A percentile compares a stretch with the other conserved stretches of the same genome.
phyloP scores from a whole-genome alignment of 1,284 basidiomycete genomes.

The Ceratobasidium sp. region DNA sequence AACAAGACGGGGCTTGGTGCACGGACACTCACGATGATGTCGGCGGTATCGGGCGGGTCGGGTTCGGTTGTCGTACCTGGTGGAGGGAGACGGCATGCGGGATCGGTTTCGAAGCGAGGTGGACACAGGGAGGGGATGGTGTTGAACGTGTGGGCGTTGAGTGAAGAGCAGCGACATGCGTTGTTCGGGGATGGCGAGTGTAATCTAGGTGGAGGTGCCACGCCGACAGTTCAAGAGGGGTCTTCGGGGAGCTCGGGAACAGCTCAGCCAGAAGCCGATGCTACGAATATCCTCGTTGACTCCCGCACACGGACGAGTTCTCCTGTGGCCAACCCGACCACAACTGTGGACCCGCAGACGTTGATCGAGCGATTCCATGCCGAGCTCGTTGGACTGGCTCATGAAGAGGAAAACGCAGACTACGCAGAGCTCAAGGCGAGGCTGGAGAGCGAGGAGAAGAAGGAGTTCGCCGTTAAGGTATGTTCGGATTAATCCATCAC shows the following conservation, averaged over 20 bases:
- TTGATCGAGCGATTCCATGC: conserved; percentile 33
- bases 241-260: neutral
- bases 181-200: conserved; percentile 27
- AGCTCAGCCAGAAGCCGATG: neutral
- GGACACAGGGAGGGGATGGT: conserved; percentile 6
- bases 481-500: conserved; percentile 39
- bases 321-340: too few species aligned
- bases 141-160: conserved; percentile 35
- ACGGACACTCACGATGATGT: conserved; percentile 8
- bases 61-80: neutral
- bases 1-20: conserved; percentile 9
- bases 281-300: neutral
- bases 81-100: conserved; percentile 6
- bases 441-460: conserved; percentile 61
- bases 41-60: neutral
- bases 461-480: conserved; percentile 66
- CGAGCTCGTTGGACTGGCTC: conserved; percentile 18
- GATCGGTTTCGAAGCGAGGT: neutral
- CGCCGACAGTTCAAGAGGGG: neutral
- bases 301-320: neutral
- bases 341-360: neutral
- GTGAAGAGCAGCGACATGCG: conserved; percentile 13
- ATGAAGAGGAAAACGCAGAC: conserved; percentile 38
- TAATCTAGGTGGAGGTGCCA: neutral
- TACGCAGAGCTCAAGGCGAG: conserved; percentile 52